A percentile compares a stretch with the other conserved stretches of the same genome.
phyloP scores from a whole-genome alignment of 208 protist genomes.

The Leptomonas pyrrhocoris region DNA sequence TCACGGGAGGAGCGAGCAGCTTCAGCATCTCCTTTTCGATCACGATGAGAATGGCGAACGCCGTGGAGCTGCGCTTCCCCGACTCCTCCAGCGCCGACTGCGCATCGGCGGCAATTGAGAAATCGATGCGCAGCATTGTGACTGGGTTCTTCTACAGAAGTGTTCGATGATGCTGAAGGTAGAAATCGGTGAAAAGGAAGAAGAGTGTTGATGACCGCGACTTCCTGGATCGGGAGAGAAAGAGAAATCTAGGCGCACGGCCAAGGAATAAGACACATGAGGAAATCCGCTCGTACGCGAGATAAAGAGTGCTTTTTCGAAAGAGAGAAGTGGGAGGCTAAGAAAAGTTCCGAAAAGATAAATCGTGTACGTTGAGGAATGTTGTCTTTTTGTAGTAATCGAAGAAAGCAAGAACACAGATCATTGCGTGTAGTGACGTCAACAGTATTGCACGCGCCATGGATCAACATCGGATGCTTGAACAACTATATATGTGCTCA shows the following conservation, averaged over 20 bases:
- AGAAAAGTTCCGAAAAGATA: too few species aligned
- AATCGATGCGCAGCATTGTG: slow-evolving; percentile 59
- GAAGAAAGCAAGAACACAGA: too few species aligned
- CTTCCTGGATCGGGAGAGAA: too few species aligned
- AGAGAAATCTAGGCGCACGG: too few species aligned
- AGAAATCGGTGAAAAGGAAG: not conserved
- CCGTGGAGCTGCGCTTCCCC: slow-evolving; percentile 24
- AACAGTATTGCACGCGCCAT: too few species aligned
- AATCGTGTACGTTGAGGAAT: too few species aligned
- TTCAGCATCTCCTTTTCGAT: slow-evolving; percentile 58
- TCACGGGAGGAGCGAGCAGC: slow-evolving; percentile 40
- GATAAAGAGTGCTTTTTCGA: not conserved
- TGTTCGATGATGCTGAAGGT: not conserved
- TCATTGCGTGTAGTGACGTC: too few species aligned
- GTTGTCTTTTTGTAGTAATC: too few species aligned
- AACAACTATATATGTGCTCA: too few species aligned
- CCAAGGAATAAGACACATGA: too few species aligned
- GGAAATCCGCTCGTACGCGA: too few species aligned
- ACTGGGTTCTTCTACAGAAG: not conserved
- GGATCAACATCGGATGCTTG: too few species aligned
- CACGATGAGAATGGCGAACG: slow-evolving; percentile 47
- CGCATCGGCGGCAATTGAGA: slow-evolving; percentile 50
- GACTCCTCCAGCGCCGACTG: slow-evolving; percentile 45
- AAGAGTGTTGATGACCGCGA: not conserved
- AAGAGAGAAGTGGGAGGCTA: slow-evolving; percentile 10